Evolutionary conservation across 2,329 filamentous ascomycete species (phyloP).

Genomic region (Aspergillus sp.): DNA sequence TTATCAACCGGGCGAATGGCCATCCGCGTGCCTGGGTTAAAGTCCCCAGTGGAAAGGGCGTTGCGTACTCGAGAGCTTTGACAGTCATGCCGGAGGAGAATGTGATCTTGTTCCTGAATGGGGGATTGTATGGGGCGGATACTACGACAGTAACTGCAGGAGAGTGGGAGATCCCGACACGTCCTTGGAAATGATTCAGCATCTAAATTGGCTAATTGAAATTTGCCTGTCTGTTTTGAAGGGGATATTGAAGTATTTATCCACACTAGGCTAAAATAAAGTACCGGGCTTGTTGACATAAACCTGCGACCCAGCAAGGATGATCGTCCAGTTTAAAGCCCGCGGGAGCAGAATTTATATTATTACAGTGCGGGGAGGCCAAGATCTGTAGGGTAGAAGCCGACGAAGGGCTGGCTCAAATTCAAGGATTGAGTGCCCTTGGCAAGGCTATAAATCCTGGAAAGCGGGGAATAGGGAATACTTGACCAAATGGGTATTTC

Average conservation of each 20-base stretch:
- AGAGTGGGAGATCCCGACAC: background rate
- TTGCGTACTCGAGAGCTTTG: no score
- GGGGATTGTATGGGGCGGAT: no score
- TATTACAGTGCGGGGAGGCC: background rate
- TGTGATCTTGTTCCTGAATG: no score
- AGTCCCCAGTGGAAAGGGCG: no score
- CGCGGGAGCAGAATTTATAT: background rate
- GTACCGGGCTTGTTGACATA: background rate
- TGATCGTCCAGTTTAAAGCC: background rate
- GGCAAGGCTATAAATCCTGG: background rate
- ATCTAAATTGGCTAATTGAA: background rate
- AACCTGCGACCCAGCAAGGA: background rate
- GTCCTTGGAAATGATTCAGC: background rate
- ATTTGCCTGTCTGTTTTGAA: background rate
- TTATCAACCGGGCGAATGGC: no score
- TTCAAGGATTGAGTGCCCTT: background rate
- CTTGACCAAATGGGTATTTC: background rate
- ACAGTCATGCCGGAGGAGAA: no score
- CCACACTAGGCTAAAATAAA: background rate
- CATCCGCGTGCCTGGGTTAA: no score
- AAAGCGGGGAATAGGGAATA: background rate
- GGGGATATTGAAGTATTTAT: background rate
- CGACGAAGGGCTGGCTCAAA: background rate
- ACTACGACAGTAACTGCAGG: no score
- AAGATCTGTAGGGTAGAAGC: background rate